Evolutionary conservation across 768 basidiomycete genomes (phyloP), one percentile per base, ranked within the genome.

Genomic region (Sutorius australiensis): DNA sequence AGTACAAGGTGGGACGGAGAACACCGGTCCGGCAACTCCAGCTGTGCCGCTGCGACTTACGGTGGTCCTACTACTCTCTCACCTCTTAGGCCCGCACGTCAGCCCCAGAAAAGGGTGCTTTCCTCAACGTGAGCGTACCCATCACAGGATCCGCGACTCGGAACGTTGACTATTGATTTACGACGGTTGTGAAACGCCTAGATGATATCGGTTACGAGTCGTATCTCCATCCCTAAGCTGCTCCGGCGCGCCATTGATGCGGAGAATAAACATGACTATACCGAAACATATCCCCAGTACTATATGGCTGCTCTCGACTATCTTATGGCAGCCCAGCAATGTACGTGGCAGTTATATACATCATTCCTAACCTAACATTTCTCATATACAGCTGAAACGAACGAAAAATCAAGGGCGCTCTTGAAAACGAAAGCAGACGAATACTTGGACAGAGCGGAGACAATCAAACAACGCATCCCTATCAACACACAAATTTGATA

Each of bases 311-410:
- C 92, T 2, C 79, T 98, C 52, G 95, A 98, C 69, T 98, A 94
- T 71, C 98, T 98, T 72, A 92, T 97, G 88, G 87, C 97, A 61
- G 92, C 93, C 13, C 76, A 92, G 66, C 92, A 92, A 71, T 91
- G 92, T 92, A 58, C 4, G 65, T 54, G 11, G 12, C 10, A n/a
- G 14, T 17, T 17, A 17, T 19, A 17, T 8, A 30, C 5, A 21
- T 38, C 3, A 17, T 11, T 17, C 50, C 24, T n/a, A 5, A n/a
- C 11, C 19, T 42, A 5, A n/a, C 14, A 24, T 24, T 31, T 36
- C 14, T 14, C 16, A 13, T 30, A 10, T 13, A 27, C 13, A 62
- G 61, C 32, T 14, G 61, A 62, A 28, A 49, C 46, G 38, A 50
- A 62, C 38, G 61, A 62, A 42, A 62, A 63, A 34, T 63, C 61